Percentiles rank a stretch among this genome's conserved stretches.
Conservation (phyloP, 2,329 filamentous ascomycete genomes). For the Chrysoporthe cubensis region DNA sequence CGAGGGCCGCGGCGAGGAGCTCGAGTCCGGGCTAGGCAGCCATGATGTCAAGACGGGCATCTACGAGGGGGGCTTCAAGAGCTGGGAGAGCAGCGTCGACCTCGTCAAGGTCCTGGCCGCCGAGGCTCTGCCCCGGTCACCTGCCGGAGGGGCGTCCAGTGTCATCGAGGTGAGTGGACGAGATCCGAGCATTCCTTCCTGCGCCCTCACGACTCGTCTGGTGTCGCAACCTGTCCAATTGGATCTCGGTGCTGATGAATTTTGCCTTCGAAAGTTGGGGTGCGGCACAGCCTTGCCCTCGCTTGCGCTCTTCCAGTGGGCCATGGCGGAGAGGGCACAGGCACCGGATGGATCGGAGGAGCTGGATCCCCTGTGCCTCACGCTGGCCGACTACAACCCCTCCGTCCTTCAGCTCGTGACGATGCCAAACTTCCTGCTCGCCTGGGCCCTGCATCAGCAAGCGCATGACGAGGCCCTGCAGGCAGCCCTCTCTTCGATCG, state of each 20-base stretch:
- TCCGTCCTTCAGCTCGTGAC: conserved; percentile 79
- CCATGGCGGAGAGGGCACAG: conserved; percentile 33
- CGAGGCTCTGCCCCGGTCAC: conserved; percentile 41
- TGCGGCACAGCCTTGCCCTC: conserved; percentile 79
- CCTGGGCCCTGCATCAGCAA: conserved; percentile 61
- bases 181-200: not conserved
- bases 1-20: conserved; percentile 41
- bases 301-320: conserved; percentile 71
- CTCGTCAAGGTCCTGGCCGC: conserved; percentile 69
- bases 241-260: conserved; percentile 29
- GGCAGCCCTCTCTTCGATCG: conserved; percentile 49
- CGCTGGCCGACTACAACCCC: conserved; percentile 79
- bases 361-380: conserved; percentile 55
- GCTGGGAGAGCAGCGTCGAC: conserved; percentile 85
- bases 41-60: conserved; percentile 81
- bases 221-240: conserved; percentile 21
- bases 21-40: conserved; percentile 58
- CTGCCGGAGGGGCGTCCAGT: conserved; percentile 43
- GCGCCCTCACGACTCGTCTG: not conserved
- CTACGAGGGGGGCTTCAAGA: conserved; percentile 88
- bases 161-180: conserved; percentile 57
- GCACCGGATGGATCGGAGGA: conserved; percentile 21
- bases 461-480: conserved; percentile 43
- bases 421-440: conserved; percentile 75
- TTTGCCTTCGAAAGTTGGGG: conserved; percentile 61